A percentile compares a stretch with the other conserved stretches of the same genome.
These are phyloP conservation scores for Pseudocercospora vitis DNA, from an alignment of 2,329 filamentous ascomycete genomes.

Conservation along the genomic window DNA sequence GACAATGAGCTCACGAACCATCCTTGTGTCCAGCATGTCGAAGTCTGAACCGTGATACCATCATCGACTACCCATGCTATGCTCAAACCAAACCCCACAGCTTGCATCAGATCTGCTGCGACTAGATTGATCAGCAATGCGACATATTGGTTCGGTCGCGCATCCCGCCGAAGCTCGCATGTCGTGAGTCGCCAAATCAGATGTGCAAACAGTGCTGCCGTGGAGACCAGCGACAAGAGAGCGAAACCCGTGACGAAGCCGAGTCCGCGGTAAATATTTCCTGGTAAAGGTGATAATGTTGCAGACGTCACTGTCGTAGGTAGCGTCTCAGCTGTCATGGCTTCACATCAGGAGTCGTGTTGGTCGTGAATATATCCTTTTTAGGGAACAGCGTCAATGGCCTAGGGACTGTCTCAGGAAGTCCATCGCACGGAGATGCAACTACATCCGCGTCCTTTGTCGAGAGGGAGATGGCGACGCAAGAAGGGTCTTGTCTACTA, in stretches of 20 bases:
- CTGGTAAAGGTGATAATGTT: constrained; percentile 24
- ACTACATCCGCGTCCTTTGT: too few relatives aligned
- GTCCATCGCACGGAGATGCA: too few relatives aligned
- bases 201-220: constrained; percentile 29
- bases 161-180: constrained; percentile 25
- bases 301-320: background rate
- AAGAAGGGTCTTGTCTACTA: background rate
- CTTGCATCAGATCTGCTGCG: constrained; percentile 66
- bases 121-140: constrained; percentile 68
- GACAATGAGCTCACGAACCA: constrained; percentile 43
- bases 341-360: too few relatives aligned
- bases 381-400: too few relatives aligned
- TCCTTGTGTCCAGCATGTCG: constrained; percentile 62
- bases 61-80: constrained; percentile 58
- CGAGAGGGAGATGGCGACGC: too few relatives aligned
- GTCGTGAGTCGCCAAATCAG: constrained; percentile 31
- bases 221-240: constrained; percentile 29
- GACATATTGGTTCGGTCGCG: constrained; percentile 60
- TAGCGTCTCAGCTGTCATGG: too few relatives aligned
- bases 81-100: constrained; percentile 63
- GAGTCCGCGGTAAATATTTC: constrained; percentile 25
- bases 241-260: constrained; percentile 26
- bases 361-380: too few relatives aligned
- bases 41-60: constrained; percentile 54
- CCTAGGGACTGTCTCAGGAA: too few relatives aligned